Conservation (phyloP, 208 protist genomes). For the Vickermania ingenoplastis region DNA sequence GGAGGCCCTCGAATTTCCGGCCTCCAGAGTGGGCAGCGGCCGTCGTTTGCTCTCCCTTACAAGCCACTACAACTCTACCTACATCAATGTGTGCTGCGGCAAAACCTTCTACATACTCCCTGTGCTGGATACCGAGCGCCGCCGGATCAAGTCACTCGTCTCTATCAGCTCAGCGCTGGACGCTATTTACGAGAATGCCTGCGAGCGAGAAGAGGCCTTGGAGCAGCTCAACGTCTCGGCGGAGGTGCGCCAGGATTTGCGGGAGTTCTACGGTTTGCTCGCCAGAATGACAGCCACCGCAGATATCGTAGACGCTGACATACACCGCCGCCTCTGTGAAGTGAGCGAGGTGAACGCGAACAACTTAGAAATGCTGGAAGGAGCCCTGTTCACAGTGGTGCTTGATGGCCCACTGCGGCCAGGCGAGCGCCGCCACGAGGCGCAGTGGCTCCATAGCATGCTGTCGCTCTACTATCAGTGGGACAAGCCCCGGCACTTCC, state of each 20-base stretch:
- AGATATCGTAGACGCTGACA: slow-evolving; percentile 28
- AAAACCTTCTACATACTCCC: slow-evolving; percentile 55
- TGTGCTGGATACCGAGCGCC: slow-evolving; percentile 29
- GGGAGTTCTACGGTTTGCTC: slow-evolving; percentile 35
- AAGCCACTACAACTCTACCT: slow-evolving; percentile 12
- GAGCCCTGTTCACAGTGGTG: slow-evolving; percentile 55
- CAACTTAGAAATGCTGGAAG: slow-evolving; percentile 39
- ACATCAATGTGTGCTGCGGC: slow-evolving; percentile 73
- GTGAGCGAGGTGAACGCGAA: slow-evolving; percentile 50
- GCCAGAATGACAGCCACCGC: slow-evolving; percentile 27
- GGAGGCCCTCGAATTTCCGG: not conserved
- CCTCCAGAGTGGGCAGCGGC: slow-evolving; percentile 6
- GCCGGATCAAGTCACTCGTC: slow-evolving; percentile 1
- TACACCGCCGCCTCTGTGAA: slow-evolving; percentile 48
- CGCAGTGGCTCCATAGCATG: slow-evolving; percentile 59
- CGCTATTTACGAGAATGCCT: slow-evolving; percentile 9
- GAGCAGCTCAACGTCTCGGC: slow-evolving; percentile 24
- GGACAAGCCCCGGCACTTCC: slow-evolving; percentile 10
- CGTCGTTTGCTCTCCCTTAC: slow-evolving; percentile 10
- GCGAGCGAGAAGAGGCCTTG: slow-evolving; percentile 13
- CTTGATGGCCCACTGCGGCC: slow-evolving; percentile 10
- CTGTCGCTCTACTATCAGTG: slow-evolving; percentile 31
- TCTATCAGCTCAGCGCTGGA: slow-evolving; percentile 8
- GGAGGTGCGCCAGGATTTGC: slow-evolving; percentile 24
- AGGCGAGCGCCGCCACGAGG: not conserved